Base-by-base conservation (phyloP, 2,329 filamentous ascomycete genomes). In the Pyrenophora graminea region DNA sequence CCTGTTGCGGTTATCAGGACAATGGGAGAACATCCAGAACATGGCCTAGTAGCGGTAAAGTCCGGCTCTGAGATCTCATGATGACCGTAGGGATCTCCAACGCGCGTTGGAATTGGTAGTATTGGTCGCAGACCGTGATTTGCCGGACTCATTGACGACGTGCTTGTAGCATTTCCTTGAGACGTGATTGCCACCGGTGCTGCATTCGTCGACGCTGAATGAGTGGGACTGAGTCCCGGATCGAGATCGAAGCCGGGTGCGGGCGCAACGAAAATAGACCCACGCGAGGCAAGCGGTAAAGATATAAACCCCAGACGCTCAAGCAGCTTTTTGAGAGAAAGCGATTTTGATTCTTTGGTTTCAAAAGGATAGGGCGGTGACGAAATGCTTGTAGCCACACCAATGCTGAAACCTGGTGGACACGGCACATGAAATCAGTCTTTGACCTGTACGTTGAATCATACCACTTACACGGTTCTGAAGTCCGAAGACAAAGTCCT, bases 51-150 rank as follows among this genome's bases (percentile, higher is more conserved):
- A 19, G 50, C 55, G 34, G 53, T 64, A 37, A 69, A 64, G 25
- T 67, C 59, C 25, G 65, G 67, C 48, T 69, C 67, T 6, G 62
- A 56, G 19, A 69, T 65, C 33, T 70, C 68, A 49, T 69, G 62
- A 41, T 69, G 67, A 8, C 67, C 68, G 36, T 68, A 53, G 1
- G 66, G 67, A 19, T 68, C 59, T 15, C 66, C 67, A 6, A 57
- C 47, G 9, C 59, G 53, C 25, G 59, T 66, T 33, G 56, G 61
- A 10, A 55, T 55, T 18, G 59, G 56, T 18, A 65, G 63, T 40
- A 66, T 63, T 19, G 66, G 67, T 51, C 41, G 51, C 2, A 68
- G 51, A 18, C 49, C 55, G 59, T 69, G 53, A 25, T 66, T 52
- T 17, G 59, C 68, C 23, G 63, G 66, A 34, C 44, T 42, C 57